phyloP scores from a whole-genome alignment of 495 filamentous ascomycete genomes.

The Penicillium macrosclerotiorum region DNA sequence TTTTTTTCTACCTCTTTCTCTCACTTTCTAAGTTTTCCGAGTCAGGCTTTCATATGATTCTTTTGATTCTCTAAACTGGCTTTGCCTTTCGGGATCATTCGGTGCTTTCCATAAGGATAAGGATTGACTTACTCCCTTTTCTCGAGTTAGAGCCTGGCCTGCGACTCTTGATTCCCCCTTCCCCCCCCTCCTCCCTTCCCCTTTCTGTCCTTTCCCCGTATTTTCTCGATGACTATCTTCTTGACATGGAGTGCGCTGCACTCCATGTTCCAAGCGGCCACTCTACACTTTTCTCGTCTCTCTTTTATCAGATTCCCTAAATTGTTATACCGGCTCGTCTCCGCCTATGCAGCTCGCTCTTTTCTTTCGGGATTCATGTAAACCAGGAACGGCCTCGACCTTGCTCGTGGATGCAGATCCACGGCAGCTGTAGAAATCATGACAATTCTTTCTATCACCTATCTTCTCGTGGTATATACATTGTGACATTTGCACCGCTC shows the following conservation, averaged over 20 bases:
- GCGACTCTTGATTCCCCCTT: no score
- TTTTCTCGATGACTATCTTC: constrained; percentile 19
- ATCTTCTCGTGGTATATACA: not conserved
- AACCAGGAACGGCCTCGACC: not conserved
- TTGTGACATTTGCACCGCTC: no score
- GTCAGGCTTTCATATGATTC: no score
- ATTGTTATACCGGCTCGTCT: not conserved
- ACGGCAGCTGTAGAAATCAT: not conserved
- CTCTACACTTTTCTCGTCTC: constrained; percentile 1
- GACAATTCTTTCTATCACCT: not conserved
- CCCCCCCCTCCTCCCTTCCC: not conserved
- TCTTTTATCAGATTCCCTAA: constrained; percentile 6
- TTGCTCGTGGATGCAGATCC: not conserved
- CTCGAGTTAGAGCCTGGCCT: no score
- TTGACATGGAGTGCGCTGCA: constrained; percentile 32
- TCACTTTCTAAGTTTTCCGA: no score
- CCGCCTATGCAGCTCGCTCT: no score
- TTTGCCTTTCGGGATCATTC: no score
- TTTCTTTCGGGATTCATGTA: not conserved
- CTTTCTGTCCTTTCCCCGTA: not conserved
- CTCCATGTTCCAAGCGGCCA: constrained; percentile 34
- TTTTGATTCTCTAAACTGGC: no score
- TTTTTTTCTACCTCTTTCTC: constrained; percentile 1
- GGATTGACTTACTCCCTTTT: no score
- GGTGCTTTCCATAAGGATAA: no score